phyloP scores from a whole-genome alignment of 2,329 filamentous ascomycete genomes.

The Aspergillus tanneri region DNA sequence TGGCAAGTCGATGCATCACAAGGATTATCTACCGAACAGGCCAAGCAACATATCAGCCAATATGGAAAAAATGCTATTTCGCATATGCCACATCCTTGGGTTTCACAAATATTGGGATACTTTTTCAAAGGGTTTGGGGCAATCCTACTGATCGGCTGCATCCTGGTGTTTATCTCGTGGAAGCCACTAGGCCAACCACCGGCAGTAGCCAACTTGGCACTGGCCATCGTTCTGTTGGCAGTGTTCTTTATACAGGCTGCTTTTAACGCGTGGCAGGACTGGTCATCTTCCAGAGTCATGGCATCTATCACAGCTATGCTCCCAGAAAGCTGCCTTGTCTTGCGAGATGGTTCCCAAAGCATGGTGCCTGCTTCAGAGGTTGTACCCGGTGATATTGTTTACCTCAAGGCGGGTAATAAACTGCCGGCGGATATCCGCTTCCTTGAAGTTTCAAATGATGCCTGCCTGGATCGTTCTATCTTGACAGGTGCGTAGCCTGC shows the following conservation, averaged over 20 bases:
- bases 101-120: conserved; percentile 63
- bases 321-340: conserved; percentile 67
- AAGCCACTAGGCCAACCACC: conserved; percentile 73
- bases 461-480: conserved; percentile 71
- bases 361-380: conserved; percentile 58
- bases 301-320: conserved; percentile 76
- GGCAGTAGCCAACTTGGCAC: conserved; percentile 65
- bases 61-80: conserved; percentile 68
- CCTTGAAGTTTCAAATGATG: conserved; percentile 65
- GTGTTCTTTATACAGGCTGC: conserved; percentile 69
- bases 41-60: conserved; percentile 54
- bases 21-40: conserved; percentile 62
- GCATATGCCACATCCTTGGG: conserved; percentile 60
- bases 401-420: conserved; percentile 70
- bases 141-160: conserved; percentile 65
- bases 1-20: conserved; percentile 56
- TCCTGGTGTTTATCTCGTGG: conserved; percentile 76
- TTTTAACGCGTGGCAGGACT: conserved; percentile 72
- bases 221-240: conserved; percentile 69
- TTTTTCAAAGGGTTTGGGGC: conserved; percentile 76
- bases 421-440: conserved; percentile 72
- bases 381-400: conserved; percentile 69
- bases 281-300: conserved; percentile 75
- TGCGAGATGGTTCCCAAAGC: conserved; percentile 58
- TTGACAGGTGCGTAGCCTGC: conserved; percentile 56